phyloP scores from a whole-genome alignment of 306 rosid genomes.

The Trifolium fragiferum region DNA sequence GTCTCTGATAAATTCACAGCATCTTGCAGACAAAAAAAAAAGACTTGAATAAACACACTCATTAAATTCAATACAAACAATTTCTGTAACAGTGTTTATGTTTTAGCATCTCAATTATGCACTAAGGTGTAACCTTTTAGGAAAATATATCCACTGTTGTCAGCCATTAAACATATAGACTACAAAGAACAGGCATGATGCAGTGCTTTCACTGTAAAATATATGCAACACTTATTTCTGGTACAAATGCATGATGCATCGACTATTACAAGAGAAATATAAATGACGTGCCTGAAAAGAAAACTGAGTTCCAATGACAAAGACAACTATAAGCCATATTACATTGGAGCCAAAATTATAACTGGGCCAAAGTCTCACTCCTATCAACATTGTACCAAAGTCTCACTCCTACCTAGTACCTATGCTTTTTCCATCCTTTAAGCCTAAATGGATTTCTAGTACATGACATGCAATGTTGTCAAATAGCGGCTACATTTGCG shows the following conservation, averaged over 20 bases:
- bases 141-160: neutral
- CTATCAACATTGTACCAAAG: neutral
- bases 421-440: neutral
- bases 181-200: neutral
- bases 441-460: conserved; percentile 5
- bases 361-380: neutral
- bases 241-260: neutral
- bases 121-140: neutral
- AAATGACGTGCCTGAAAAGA: no score
- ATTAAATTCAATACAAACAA: conserved; percentile 11
- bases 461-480: neutral
- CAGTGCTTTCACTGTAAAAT: neutral
- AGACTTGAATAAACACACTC: neutral
- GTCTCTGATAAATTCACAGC: conserved; percentile 12
- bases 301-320: no score
- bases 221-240: neutral
- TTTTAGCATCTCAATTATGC: conserved; percentile 19
- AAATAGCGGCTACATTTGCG: neutral
- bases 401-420: neutral
- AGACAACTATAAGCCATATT: no score
- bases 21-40: neutral
- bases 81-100: conserved; percentile 16
- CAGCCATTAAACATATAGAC: neutral
- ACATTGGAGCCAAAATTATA: neutral
- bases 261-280: neutral